These are phyloP conservation scores for Carex myosuroides DNA, from an alignment of 176 grass and related monocot species.

Conservation along the genomic window DNA sequence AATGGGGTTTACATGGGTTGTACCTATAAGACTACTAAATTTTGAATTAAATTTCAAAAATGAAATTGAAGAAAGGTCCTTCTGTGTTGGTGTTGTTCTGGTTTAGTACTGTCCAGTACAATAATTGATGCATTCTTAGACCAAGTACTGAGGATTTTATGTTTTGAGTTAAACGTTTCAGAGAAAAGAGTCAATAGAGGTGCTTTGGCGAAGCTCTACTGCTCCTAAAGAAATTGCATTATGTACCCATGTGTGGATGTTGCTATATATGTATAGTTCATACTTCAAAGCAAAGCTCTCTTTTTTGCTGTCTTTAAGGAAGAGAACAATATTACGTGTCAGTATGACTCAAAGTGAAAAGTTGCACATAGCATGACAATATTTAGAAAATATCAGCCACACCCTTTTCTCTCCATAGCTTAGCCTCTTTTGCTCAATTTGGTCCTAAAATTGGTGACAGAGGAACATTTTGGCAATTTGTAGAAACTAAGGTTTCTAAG, in stretches of 20 bases:
- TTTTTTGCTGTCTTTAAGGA: neutral
- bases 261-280: neutral
- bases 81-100: neutral
- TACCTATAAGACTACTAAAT: neutral
- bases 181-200: neutral
- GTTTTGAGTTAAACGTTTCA: neutral
- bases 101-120: neutral
- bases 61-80: no score
- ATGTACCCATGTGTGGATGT: neutral
- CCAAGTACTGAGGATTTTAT: neutral
- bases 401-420: neutral
- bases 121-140: neutral
- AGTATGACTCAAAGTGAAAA: neutral
- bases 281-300: neutral
- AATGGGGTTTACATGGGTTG: neutral
- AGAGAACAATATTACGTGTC: neutral
- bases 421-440: neutral
- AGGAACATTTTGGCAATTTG: neutral
- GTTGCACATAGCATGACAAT: neutral
- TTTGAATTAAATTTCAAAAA: no score
- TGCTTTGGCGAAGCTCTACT: neutral
- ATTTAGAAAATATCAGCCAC: neutral
- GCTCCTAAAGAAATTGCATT: neutral
- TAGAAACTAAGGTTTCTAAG: neutral
- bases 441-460: neutral